Percentiles rank a stretch among this genome's conserved stretches.
Conservation (phyloP, 106 monocot genomes). For the Agapanthus africanus region DNA sequence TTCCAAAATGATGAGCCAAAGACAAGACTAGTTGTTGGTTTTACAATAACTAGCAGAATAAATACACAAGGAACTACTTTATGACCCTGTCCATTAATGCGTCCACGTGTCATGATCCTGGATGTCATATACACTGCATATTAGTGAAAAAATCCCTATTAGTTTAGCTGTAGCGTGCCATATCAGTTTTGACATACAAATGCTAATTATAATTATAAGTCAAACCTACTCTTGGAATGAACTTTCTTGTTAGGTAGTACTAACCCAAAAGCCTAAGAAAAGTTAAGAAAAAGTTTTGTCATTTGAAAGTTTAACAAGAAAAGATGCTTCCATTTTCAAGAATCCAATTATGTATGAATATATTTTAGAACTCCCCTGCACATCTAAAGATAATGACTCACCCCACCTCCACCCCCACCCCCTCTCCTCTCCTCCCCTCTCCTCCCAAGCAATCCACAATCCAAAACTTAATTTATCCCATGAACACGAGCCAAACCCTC, state of each 20-base stretch:
- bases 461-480: too few species aligned
- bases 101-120: constrained; percentile 1
- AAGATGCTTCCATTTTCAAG: neutral
- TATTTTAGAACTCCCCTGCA: too few species aligned
- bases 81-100: neutral
- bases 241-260: neutral
- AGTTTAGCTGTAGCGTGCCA: neutral
- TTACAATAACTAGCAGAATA: neutral
- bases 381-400: too few species aligned
- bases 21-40: neutral
- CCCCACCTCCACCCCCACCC: too few species aligned
- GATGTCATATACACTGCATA: neutral
- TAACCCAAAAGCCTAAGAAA: constrained; percentile 2
- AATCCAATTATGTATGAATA: neutral
- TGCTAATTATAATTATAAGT: neutral
- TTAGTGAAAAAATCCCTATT: neutral
- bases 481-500: too few species aligned
- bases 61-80: constrained; percentile 3
- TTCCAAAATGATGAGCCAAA: constrained; percentile 14
- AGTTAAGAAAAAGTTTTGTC: neutral
- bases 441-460: too few species aligned
- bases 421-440: too few species aligned
- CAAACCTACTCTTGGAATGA: constrained; percentile 10
- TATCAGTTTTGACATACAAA: neutral
- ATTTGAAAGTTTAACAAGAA: neutral